Percentiles rank a stretch among this genome's conserved stretches.
phyloP scores from a whole-genome alignment of 208 protist species.

The Leishmania tarentolae region DNA sequence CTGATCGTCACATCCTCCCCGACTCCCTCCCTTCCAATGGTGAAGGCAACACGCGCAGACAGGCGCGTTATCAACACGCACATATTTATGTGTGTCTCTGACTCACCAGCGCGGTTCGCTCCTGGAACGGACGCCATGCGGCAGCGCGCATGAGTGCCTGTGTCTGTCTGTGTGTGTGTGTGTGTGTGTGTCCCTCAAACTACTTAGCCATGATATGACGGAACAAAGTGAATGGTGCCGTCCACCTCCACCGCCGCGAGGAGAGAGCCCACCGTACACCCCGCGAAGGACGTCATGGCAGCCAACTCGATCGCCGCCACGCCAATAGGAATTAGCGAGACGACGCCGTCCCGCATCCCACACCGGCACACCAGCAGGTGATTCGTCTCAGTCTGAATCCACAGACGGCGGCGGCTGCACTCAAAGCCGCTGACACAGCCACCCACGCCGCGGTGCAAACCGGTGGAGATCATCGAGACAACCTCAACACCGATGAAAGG shows the following conservation, averaged over 20 bases:
- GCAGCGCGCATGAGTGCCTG: background rate
- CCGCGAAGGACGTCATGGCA: conserved; percentile 48
- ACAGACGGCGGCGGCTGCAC: conserved; percentile 68
- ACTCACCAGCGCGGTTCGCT: background rate
- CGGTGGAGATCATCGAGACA: conserved; percentile 63
- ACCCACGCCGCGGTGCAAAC: conserved; percentile 66
- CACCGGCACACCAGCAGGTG: conserved; percentile 83
- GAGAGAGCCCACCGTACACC: conserved; percentile 65
- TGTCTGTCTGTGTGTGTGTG: background rate
- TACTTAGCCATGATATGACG: conserved; percentile 66
- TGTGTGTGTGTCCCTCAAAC: background rate
- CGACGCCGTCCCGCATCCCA: conserved; percentile 25
- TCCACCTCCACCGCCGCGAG: conserved; percentile 69
- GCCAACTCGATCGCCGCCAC: conserved; percentile 55
- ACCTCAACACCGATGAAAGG: conserved; percentile 70
- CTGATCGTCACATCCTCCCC: background rate
- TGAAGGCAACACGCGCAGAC: background rate
- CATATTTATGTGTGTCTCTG: background rate
- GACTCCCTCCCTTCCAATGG: background rate
- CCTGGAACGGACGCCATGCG: background rate
- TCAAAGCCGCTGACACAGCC: conserved; percentile 55
- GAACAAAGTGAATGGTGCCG: conserved; percentile 54
- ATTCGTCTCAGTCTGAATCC: conserved; percentile 66
- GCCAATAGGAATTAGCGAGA: conserved; percentile 70
- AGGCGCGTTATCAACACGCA: background rate